Evolutionary conservation across 306 rosid genomes (phyloP), one percentile per base, ranked within the genome.

Genomic region (Cicer arietinum): DNA sequence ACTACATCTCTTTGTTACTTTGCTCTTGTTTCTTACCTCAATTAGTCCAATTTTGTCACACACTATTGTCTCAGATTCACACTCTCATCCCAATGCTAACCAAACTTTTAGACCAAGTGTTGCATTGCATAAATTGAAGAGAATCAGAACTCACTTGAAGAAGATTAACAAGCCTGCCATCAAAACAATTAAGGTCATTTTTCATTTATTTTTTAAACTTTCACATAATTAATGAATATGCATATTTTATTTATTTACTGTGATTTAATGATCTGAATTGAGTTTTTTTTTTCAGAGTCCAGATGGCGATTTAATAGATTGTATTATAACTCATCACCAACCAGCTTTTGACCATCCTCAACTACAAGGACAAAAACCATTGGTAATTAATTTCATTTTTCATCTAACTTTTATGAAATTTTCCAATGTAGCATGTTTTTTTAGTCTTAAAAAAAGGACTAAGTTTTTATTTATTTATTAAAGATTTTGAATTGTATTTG

Each of bases 291-390:
- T 39, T 88, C 90, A 95, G 99, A 92, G 99, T 75, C 90, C 96
- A 47, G 99, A 95, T 84, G 99, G 99, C 13, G 99, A 95, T 88
- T 72, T 90, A 63, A 95, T 95, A 35, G 99, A 95, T 48, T 95
- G 99, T 73, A 91, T 95, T 73, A 58, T 77, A 17, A 78, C 96
- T 80, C 91, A 92, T 86, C 92, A 88, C 20, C 99, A 95, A 56
- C 98, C 93, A 67, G 96, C 99, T 75, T 95, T 95, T 86, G 97
- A 95, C 74, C 98, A 90, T 80, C 96, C 89, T 48, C 16, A 76
- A 30, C 96, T 92, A 7, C 85, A 63, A 88, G 96, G 97, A 46
- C 84, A 86, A 66, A 89, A 22, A 76, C 93, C 99, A 81, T 84
- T 92, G 98, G 98, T 94, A 91, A 85, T 76, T 73, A 10, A 35